These are phyloP conservation scores for Allium cepa DNA, from an alignment of 106 monocot species.

Conservation along the genomic window DNA sequence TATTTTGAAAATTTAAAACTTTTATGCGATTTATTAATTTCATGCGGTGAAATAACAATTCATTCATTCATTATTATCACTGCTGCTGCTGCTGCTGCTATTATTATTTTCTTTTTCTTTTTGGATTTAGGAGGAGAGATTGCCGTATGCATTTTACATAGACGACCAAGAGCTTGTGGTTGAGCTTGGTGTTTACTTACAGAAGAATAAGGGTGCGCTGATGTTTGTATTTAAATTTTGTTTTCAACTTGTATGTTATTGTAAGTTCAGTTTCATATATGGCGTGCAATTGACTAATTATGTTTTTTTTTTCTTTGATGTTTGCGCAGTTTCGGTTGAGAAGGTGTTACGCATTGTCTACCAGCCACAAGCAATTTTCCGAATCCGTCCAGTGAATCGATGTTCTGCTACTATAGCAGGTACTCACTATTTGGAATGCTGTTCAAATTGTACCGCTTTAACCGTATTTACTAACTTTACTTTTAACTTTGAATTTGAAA, in stretches of 20 bases:
- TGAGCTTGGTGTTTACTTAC: constrained; percentile 53
- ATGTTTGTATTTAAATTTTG: not conserved
- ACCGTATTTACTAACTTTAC: too few species aligned
- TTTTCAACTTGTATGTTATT: too few species aligned
- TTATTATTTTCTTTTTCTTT: not conserved
- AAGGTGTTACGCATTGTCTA: constrained; percentile 71
- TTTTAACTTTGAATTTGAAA: too few species aligned
- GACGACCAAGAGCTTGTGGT: constrained; percentile 76
- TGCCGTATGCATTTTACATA: constrained; percentile 94
- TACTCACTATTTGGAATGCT: constrained; percentile 7
- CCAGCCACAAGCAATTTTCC: constrained; percentile 91
- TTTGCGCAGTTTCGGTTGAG: constrained; percentile 79
- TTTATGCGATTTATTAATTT: not conserved
- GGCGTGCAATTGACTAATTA: too few species aligned
- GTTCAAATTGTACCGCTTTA: too few species aligned
- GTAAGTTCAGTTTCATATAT: too few species aligned
- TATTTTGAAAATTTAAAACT: not conserved
- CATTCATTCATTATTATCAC: not conserved
- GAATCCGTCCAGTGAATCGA: constrained; percentile 84
- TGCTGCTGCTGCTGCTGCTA: not conserved
- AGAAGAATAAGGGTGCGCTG: constrained; percentile 61
- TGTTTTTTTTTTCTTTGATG: not conserved
- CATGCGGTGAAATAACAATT: not conserved
- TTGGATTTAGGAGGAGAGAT: constrained; percentile 60
- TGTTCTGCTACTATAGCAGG: constrained; percentile 98